Evolutionary conservation across 768 basidiomycete genomes (phyloP).

Genomic region (Naematelia encephala): DNA sequence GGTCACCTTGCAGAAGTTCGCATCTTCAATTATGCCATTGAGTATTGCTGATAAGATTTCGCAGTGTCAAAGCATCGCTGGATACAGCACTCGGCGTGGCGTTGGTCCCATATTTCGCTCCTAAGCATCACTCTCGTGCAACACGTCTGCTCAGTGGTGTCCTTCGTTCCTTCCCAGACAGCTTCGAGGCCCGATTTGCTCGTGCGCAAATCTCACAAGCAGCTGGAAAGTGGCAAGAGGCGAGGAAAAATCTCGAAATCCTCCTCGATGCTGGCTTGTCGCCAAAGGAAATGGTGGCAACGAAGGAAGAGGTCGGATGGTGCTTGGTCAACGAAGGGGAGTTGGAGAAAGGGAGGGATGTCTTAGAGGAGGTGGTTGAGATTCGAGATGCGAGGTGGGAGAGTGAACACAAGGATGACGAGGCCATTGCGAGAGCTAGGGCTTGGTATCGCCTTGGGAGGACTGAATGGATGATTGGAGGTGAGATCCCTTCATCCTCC

Average conservation of each 20-base stretch:
- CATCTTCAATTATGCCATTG: slow-evolving; percentile 46
- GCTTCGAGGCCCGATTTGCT: slow-evolving; percentile 67
- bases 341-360: slow-evolving; percentile 39
- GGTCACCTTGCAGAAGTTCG: slow-evolving; percentile 54
- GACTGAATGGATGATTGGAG: slow-evolving; percentile 67
- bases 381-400: slow-evolving; percentile 31
- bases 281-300: slow-evolving; percentile 51
- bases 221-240: slow-evolving; percentile 65
- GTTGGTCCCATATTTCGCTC: slow-evolving; percentile 79
- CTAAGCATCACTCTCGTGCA: slow-evolving; percentile 82
- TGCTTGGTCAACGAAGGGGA: slow-evolving; percentile 60
- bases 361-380: slow-evolving; percentile 44
- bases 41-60: not conserved
- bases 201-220: slow-evolving; percentile 70
- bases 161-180: slow-evolving; percentile 61
- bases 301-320: slow-evolving; percentile 82
- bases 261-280: slow-evolving; percentile 53
- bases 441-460: slow-evolving; percentile 82
- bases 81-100: slow-evolving; percentile 69
- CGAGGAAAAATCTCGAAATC: slow-evolving; percentile 61
- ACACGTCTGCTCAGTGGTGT: slow-evolving; percentile 69
- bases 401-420: slow-evolving; percentile 53
- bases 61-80: slow-evolving; percentile 55
- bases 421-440: slow-evolving; percentile 65
- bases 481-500: slow-evolving; percentile 51